Base-by-base conservation (phyloP, 2,329 filamentous ascomycete species). In the Trichoderma sp. region DNA sequence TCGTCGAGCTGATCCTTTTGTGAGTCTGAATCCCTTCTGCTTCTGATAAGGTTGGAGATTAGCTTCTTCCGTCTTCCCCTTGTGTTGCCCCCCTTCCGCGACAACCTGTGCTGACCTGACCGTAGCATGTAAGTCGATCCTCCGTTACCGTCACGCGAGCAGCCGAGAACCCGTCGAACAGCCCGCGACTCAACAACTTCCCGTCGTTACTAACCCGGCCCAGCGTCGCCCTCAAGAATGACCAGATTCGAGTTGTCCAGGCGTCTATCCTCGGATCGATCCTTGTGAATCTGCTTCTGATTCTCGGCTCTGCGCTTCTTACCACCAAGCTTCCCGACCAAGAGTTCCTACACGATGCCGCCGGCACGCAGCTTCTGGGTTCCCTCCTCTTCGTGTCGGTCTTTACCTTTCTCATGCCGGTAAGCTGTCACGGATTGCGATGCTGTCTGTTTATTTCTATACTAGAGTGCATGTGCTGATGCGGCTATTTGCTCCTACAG, bases 221-320 rank as follows among this genome's bases (percentile, higher is more conserved):
- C 17, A 88, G 86, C 68, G 87, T 80, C 57, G 78, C 79, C 0
- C 70, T 81, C 41, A 73, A 74, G 52, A 79, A 81, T 75, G 81
- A 90, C 72, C 88, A 92, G 72, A 90, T 92, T 56, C 82, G 85
- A 30, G 89, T 93, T 66, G 90, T 93, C 19, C 89, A 92, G 74
- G 90, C 90, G 7, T 91, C 90, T 0, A 80, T 93, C 47, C 80
- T 93, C 17, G 90, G 90, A 21, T 92, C 90, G 1, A 90, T 93
- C 64, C 79, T 93, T n/a, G 88, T 90, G 63, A 93, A 93, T 71
- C 75, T 93, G 54, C 79, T 93, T 4, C 80, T 92, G 47, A 92
- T 92, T 69, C 80, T 93, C 56, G 90, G 90, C 67, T 91, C 91
- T 84, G 88, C 88, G 43, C 90, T 93, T 69, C 76, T 92, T 1